A percentile compares a stretch with the other conserved stretches of the same genome.
Evolutionary conservation across 352 stramenopile species (phyloP).

Genomic region (Globisporangium irregulare): DNA sequence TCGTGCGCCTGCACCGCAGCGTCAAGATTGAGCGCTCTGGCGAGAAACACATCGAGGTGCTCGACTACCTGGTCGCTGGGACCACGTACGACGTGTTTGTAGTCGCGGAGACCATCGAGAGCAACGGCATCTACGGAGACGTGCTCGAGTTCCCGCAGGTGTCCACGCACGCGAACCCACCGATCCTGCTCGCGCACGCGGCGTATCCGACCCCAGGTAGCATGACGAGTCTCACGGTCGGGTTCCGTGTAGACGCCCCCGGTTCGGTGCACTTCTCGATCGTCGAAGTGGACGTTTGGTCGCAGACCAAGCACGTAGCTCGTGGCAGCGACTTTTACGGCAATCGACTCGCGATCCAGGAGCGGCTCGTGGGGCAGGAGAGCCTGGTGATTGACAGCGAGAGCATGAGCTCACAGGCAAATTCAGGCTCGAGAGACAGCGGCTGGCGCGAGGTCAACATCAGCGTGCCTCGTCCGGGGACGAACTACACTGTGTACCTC

Average conservation of each 20-base stretch:
- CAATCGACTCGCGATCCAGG: slow-evolving; percentile 60
- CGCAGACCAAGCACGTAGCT: slow-evolving; percentile 32
- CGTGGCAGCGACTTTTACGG: slow-evolving; percentile 48
- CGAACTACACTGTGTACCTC: slow-evolving; percentile 71
- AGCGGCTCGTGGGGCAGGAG: slow-evolving; percentile 45
- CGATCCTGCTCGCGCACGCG: slow-evolving; percentile 61
- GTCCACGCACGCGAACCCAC: slow-evolving; percentile 58
- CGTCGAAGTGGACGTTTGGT: slow-evolving; percentile 41
- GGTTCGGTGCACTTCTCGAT: slow-evolving; percentile 63
- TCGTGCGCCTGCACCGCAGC: slow-evolving; percentile 48
- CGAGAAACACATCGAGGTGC: slow-evolving; percentile 41
- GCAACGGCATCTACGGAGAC: slow-evolving; percentile 58
- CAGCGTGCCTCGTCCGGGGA: slow-evolving; percentile 40
- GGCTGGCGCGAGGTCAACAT: slow-evolving; percentile 58
- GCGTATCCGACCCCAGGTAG: slow-evolving; percentile 56
- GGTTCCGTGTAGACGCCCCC: slow-evolving; percentile 56
- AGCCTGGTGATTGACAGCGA: slow-evolving; percentile 31
- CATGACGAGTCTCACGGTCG: slow-evolving; percentile 46
- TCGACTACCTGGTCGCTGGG: slow-evolving; percentile 59
- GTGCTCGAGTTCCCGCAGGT: slow-evolving; percentile 45
- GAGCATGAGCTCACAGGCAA: slow-evolving; percentile 18
- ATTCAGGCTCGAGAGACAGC: slow-evolving; percentile 23
- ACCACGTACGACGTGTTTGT: slow-evolving; percentile 66
- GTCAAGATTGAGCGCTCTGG: slow-evolving; percentile 28
- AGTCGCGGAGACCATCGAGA: slow-evolving; percentile 45